Evolutionary conservation across 2,329 filamentous ascomycete species (phyloP), one percentile per base, ranked within the genome.

Genomic region (Trichoderma simmonsii): DNA sequence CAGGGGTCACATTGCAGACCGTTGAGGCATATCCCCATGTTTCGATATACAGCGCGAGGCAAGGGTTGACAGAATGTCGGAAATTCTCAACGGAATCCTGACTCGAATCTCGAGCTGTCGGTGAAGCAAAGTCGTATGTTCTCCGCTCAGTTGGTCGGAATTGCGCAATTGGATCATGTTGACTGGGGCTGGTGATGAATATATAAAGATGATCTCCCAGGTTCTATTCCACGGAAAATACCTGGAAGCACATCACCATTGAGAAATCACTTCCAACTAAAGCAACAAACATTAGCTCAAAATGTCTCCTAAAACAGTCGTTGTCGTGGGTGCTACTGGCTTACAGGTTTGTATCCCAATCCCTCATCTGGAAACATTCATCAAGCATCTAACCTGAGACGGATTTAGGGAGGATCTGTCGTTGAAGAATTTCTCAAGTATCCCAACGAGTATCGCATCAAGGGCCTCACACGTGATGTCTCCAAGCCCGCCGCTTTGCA

Each of bases 291-390:
- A 6, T 32, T 15, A 21, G 18, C 9, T 12, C n/a, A 59, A 21
- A n/a, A 66, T 66, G 63, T 18, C 63, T 9, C 43, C 48, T 3
- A 26, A 36, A n/a, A 66, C n/a, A 9, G n/a, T 66, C 14, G 63
- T 54, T 6, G 43, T 66, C 30, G 43, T 66, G 1, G 63, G 63
- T 11, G 63, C 63, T 30, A 66, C 63, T n/a, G 63, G 63, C 30
- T 36, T 54, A n/a, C 43, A 66, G 18, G 63, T 66, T 26, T 3
- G 63, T 54, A 24, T 26, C 3, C 1, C n/a, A 32, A 6, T 14
- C 21, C 6, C 11, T 3, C 12, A 3, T 59, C n/a, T 9, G 14
- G 14, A 36, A 3, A 32, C 6, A 18, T 51, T 2, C 4, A 18
- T 9, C n/a, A 12, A 1, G 28, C 8, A 9, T 66, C 28, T 56